A percentile compares a stretch with the other conserved stretches of the same genome.
Conservation (phyloP, 1,284 basidiomycete species). For the Microbotryomycetes sp. region DNA sequence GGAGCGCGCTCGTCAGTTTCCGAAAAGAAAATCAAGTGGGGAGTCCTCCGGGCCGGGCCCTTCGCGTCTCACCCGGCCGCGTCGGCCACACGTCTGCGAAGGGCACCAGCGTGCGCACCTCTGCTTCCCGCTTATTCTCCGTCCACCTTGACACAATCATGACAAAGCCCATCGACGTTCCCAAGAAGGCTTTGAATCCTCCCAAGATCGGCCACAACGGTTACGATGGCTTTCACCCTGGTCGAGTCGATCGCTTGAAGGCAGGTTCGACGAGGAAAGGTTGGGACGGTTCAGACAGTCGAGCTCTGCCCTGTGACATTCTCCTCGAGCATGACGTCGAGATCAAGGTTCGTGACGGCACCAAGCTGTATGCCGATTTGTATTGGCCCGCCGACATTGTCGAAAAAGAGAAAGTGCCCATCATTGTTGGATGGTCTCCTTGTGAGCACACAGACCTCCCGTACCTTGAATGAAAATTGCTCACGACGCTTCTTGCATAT, state of each 20-base stretch:
- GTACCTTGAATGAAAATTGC: no score
- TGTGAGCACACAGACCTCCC: conserved; percentile 12
- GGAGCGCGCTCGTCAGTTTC: no score
- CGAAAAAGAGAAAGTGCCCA: conserved; percentile 20
- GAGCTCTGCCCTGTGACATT: conserved; percentile 20
- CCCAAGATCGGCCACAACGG: neutral
- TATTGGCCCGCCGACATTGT: conserved; percentile 31
- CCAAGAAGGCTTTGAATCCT: neutral
- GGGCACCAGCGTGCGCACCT: no score
- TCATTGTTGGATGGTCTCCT: conserved; percentile 35
- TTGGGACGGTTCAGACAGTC: neutral
- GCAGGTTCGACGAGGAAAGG: neutral
- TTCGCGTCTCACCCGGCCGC: no score
- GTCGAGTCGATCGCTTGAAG: neutral
- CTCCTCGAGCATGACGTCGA: conserved; percentile 25
- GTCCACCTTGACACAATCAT: neutral
- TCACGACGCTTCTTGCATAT: neutral
- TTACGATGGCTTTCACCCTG: neutral
- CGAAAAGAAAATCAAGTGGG: no score
- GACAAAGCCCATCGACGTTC: neutral
- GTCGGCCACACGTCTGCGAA: no score
- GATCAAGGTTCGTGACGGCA: conserved; percentile 36
- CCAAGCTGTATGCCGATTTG: conserved; percentile 33
- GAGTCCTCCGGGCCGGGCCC: no score
- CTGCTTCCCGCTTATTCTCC: no score